phyloP scores from a whole-genome alignment of 257 asterid genomes.

The Euphrasia confusa region DNA sequence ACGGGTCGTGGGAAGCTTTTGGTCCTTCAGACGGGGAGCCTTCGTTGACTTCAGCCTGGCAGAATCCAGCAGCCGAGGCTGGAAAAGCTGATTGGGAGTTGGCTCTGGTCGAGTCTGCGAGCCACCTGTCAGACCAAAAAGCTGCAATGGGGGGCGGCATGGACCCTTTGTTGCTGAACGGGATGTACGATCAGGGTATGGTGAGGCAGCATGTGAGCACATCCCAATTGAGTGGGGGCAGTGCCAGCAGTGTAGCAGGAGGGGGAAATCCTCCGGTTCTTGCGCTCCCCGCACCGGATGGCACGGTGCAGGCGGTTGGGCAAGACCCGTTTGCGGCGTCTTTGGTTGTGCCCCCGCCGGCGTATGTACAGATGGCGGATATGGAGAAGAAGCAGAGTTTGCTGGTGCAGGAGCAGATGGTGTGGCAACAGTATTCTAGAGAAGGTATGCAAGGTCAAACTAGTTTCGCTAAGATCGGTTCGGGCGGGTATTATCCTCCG shows the following conservation, averaged over 20 bases:
- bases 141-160: slow-evolving; percentile 81
- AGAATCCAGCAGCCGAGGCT: slow-evolving; percentile 80
- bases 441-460: slow-evolving; percentile 84
- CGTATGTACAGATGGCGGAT: slow-evolving; percentile 85
- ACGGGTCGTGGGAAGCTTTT: slow-evolving; percentile 83
- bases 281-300: slow-evolving; percentile 88
- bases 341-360: slow-evolving; percentile 61
- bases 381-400: slow-evolving; percentile 77
- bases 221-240: slow-evolving; percentile 56
- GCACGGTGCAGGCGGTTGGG: slow-evolving; percentile 64
- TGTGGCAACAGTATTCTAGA: slow-evolving; percentile 79
- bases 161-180: slow-evolving; percentile 74
- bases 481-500: slow-evolving; percentile 55
- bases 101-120: slow-evolving; percentile 74
- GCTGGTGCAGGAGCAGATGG: slow-evolving; percentile 68
- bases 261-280: slow-evolving; percentile 51
- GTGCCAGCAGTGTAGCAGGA: slow-evolving; percentile 84
- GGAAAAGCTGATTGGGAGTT: slow-evolving; percentile 91
- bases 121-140: slow-evolving; percentile 66
- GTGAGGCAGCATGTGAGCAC: slow-evolving; percentile 67
- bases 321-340: slow-evolving; percentile 88
- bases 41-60: slow-evolving; percentile 82
- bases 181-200: slow-evolving; percentile 84
- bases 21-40: slow-evolving; percentile 42
- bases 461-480: slow-evolving; percentile 60